Evolutionary conservation across 2,329 filamentous ascomycete genomes (phyloP), one percentile per base, ranked within the genome.

Genomic region (Claviceps spartinae): DNA sequence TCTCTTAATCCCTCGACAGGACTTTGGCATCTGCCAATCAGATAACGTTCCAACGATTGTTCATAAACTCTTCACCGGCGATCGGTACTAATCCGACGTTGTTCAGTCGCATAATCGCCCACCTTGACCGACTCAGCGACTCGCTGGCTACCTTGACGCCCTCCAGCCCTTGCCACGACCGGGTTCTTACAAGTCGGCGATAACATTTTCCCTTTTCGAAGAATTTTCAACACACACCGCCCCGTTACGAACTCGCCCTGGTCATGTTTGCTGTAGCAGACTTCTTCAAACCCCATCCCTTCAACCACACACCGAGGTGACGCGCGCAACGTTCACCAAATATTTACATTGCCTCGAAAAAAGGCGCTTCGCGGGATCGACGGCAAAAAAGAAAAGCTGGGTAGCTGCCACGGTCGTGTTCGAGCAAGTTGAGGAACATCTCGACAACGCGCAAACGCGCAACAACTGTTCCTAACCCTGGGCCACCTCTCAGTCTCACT

Each of bases 271-370:
- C 72, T 68, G 69, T 70, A 73, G 71, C 70, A 74, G 73, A 69
- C 63, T 69, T 67, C 67, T 72, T 69, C 66, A 75, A 72, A 68
- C 73, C 71, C 73, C 74, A 72, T 72, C 73, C 74, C 65, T 74
- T 74, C 75, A 74, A 78, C 71, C 72, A 75, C 72, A 78, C 76
- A 77, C 74, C 75, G 72, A 77, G 77, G 76, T 79, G 77, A 79
- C 75, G 67, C 69, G 70, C 65, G 37, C 64, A 71, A 67, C 67
- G 68, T 67, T 65, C 66, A 68, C 67, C 72, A 71, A 71, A 67
- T 38, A 34, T 45, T 30, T 70, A 65, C 67, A 43, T 40, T 40
- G 13, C 30, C 18, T 34, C 40, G 11, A 45, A 5, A n/a, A 7
- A 48, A 46, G 22, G 34, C 47, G 47, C 34, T 42, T 22, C 30